These are phyloP conservation scores for Hemisphaericaspora xylofermentans DNA, from an alignment of 1,139 yeast species.

Conservation along the genomic window DNA sequence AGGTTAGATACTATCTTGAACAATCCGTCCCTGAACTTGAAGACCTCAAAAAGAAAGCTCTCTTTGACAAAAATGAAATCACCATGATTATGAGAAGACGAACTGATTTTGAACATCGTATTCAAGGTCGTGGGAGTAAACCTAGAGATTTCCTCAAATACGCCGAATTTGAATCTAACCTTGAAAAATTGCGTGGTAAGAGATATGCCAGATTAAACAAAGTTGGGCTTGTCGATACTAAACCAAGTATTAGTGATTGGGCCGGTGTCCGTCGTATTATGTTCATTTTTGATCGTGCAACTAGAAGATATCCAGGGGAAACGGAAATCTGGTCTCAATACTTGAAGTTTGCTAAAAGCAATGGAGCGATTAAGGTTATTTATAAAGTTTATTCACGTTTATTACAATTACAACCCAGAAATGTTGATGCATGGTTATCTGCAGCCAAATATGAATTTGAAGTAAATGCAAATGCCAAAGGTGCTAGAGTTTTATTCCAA, in stretches of 20 bases:
- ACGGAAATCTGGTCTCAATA: conserved; percentile 77
- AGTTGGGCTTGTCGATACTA: conserved; percentile 49
- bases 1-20: conserved; percentile 73
- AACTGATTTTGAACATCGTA: conserved; percentile 92
- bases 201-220: conserved; percentile 63
- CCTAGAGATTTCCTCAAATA: conserved; percentile 78
- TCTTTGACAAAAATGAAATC: conserved; percentile 79
- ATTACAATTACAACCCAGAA: conserved; percentile 86
- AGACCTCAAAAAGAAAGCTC: conserved; percentile 77
- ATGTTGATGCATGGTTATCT: conserved; percentile 87
- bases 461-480: conserved; percentile 81
- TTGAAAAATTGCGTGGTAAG: conserved; percentile 76
- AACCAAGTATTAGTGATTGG: conserved; percentile 77
- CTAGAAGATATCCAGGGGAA: conserved; percentile 76
- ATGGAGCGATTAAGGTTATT: conserved; percentile 76
- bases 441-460: conserved; percentile 96
- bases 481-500: conserved; percentile 85
- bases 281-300: conserved; percentile 82
- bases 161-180: conserved; percentile 75
- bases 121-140: conserved; percentile 79
- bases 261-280: conserved; percentile 81
- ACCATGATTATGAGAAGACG: conserved; percentile 86
- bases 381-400: conserved; percentile 78
- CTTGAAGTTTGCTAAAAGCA: conserved; percentile 67
- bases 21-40: conserved; percentile 91